phyloP scores from a whole-genome alignment of 2,329 filamentous ascomycete genomes.

The Pseudogymnoascus sp. region DNA sequence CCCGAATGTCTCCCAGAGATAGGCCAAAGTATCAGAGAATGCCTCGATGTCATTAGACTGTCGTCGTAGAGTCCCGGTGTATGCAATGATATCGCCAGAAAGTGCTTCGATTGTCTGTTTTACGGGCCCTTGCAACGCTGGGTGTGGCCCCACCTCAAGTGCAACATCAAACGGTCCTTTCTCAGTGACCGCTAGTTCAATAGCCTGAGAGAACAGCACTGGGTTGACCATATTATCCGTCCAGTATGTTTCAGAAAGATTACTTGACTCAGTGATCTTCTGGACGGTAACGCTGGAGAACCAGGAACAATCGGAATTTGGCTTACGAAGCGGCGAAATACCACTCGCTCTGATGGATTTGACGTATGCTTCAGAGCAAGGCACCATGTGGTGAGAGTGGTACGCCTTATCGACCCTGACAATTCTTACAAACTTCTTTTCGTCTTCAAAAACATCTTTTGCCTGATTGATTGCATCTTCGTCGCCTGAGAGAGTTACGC shows the following conservation, averaged over 20 bases:
- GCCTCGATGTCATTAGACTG: conserved; percentile 16
- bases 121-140: conserved; percentile 30
- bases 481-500: conserved; percentile 23
- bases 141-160: conserved; percentile 30
- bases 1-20: conserved; percentile 6
- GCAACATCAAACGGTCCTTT: conserved; percentile 17
- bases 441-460: conserved; percentile 13
- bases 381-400: conserved; percentile 30
- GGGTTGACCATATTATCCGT: conserved; percentile 35
- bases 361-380: conserved; percentile 23
- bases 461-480: conserved; percentile 12
- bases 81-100: conserved; percentile 20
- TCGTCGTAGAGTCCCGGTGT: conserved; percentile 12
- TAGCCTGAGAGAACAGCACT: conserved; percentile 32
- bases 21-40: conserved; percentile 14
- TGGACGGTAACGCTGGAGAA: conserved; percentile 14
- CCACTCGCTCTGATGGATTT: conserved; percentile 1
- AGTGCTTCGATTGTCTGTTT: conserved; percentile 22
- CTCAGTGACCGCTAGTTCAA: conserved; percentile 16
- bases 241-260: conserved; percentile 34
- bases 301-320: conserved; percentile 24
- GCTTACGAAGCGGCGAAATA: conserved; percentile 9
- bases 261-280: not conserved
- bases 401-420: conserved; percentile 23
- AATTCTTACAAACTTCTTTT: conserved; percentile 17